Evolutionary conservation across 108 stramenopile genomes (phyloP), one percentile per base, ranked within the genome.

Genomic region (Mediolabrus comicus): DNA sequence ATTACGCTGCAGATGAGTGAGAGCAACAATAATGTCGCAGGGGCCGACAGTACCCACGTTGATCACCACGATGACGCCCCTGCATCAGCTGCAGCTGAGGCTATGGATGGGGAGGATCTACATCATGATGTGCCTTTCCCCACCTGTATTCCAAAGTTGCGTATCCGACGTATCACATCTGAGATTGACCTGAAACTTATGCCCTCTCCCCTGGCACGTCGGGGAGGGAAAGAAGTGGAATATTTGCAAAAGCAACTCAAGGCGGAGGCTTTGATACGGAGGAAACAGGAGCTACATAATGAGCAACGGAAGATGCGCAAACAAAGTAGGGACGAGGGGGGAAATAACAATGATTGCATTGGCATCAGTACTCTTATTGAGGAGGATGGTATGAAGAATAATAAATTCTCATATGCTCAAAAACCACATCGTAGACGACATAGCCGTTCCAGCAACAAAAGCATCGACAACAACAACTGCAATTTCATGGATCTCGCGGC

Each of bases 201-300:
- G 65, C 65, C 65, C 22, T 65, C 65, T 12, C 65, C 65, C 17
- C 24, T 65, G 14, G 65, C 65, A n/a, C 19, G 65, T 9, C 52
- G 65, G 32, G 65, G 65, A 28, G 65, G 32, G 32, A 54, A 33
- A 6, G 65, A 67, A 32, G 28, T 33, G 29, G 54, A 53, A 24
- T 65, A 53, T 65, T 26, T 67, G 54, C 53, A 67, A 22, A 34
- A 54, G 29, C 65, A 67, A 17, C 8, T 55, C 33, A 55, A 36
- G 32, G 65, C 65, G 34, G 65, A 65, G 65, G 51, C 65, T 0
- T 53, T 32, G 6, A 24, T 52, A 12, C 65, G 65, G 22, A 51
- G 65, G 65, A 53, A 54, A 26, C 65, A 65, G 19, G 46, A 52
- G 53, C 34, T 10, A 22, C 65, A 65, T 11, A 65, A 65, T 46